These are phyloP conservation scores for Cladophialophora immunda DNA, from an alignment of 2,329 filamentous ascomycete species.

Conservation along the genomic window DNA sequence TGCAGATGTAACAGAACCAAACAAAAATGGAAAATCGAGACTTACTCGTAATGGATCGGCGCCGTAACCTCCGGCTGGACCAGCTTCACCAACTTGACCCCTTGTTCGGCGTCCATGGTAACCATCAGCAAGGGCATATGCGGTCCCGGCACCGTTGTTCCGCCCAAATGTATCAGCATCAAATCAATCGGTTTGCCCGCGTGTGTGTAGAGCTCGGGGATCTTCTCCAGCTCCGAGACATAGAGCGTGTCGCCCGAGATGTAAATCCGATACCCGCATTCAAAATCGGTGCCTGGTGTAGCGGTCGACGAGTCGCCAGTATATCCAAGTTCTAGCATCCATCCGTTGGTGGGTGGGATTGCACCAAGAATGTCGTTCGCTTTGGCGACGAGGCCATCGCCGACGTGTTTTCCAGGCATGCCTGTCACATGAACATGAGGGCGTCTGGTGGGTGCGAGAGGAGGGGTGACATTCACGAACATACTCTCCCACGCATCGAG, in stretches of 20 bases:
- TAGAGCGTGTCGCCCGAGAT: conserved; percentile 73
- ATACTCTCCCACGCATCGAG: conserved; percentile 66
- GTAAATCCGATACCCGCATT: conserved; percentile 67
- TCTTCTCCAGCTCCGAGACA: conserved; percentile 68
- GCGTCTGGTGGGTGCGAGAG: conserved; percentile 7
- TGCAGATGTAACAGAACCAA: not conserved
- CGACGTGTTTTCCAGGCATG: conserved; percentile 72
- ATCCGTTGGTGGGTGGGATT: conserved; percentile 71
- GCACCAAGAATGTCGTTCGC: conserved; percentile 59
- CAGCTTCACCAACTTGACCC: conserved; percentile 66
- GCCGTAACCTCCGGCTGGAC: conserved; percentile 70
- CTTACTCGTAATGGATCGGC: conserved; percentile 68
- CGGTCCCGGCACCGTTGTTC: conserved; percentile 70
- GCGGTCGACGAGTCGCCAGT: conserved; percentile 32
- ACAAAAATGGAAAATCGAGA: conserved; percentile 20
- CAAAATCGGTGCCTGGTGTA: conserved; percentile 45
- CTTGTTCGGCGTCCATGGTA: conserved; percentile 73
- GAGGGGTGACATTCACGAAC: conserved; percentile 52
- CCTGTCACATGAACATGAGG: conserved; percentile 61
- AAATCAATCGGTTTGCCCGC: conserved; percentile 65
- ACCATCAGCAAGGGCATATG: conserved; percentile 70
- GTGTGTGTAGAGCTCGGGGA: conserved; percentile 61
- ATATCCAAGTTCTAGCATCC: conserved; percentile 71
- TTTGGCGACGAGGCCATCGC: conserved; percentile 52
- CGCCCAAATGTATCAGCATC: conserved; percentile 73